Percentiles rank a stretch among this genome's conserved stretches.
Conservation (phyloP, 257 asterid genomes). For the Ehretia macrophylla region DNA sequence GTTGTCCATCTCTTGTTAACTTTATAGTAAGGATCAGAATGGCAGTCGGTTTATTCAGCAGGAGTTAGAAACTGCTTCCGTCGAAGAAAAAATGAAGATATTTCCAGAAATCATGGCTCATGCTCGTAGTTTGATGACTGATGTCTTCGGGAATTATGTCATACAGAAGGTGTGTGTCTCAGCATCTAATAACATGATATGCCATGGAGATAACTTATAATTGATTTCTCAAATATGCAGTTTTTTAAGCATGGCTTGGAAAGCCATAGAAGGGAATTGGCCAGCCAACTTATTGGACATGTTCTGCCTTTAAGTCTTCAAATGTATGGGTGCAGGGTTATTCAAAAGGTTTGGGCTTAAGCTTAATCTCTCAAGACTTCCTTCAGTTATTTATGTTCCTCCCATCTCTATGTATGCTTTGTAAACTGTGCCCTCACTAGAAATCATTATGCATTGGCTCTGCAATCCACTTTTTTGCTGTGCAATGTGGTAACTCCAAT, state of each 20-base stretch:
- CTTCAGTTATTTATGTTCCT: too few species aligned
- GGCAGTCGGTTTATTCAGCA: slow-evolving; percentile 96
- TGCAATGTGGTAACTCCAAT: too few species aligned
- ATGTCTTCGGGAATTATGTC: slow-evolving; percentile 90
- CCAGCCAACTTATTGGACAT: slow-evolving; percentile 66
- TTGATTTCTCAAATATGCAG: slow-evolving; percentile 34
- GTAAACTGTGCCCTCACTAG: too few species aligned
- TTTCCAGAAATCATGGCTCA: slow-evolving; percentile 60
- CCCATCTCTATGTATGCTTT: too few species aligned
- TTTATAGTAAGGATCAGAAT: slow-evolving; percentile 72
- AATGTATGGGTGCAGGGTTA: slow-evolving; percentile 96
- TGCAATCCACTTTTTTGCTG: too few species aligned
- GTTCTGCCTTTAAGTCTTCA: slow-evolving; percentile 87
- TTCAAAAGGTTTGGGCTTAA: slow-evolving; percentile 64
- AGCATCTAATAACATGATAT: not conserved
- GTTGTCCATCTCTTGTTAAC: not conserved
- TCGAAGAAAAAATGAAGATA: slow-evolving; percentile 64
- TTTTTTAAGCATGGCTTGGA: slow-evolving; percentile 86
- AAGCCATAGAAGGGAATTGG: slow-evolving; percentile 70
- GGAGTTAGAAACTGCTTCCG: slow-evolving; percentile 75
- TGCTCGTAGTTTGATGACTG: slow-evolving; percentile 70
- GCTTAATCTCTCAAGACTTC: slow-evolving; percentile 8
- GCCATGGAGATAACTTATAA: slow-evolving; percentile 7
- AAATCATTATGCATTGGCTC: too few species aligned
- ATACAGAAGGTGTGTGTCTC: slow-evolving; percentile 65